These are phyloP conservation scores for Funneliformis caledonium DNA, from an alignment of 371 early-diverging fungal genomes.

Conservation along the genomic window DNA sequence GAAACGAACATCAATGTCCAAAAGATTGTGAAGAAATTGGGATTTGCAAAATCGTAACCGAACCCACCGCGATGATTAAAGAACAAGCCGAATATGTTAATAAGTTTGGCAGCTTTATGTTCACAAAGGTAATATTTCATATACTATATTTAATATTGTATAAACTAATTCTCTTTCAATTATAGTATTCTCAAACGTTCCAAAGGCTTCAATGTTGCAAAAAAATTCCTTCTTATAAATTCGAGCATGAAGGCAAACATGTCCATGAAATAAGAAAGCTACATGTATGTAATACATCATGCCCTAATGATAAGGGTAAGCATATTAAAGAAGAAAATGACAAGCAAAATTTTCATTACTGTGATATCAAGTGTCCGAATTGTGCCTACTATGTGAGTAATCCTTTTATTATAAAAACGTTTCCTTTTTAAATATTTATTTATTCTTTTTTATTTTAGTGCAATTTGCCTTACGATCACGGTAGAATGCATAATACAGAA, in stretches of 20 bases:
- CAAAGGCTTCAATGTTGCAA: conserved; percentile 38
- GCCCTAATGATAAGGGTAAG: conserved; percentile 11
- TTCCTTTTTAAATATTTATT: not conserved
- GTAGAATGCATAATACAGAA: conserved; percentile 40
- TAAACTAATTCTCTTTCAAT: not conserved
- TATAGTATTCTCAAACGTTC: conserved; percentile 26
- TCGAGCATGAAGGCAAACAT: conserved; percentile 43
- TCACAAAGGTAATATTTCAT: conserved; percentile 43
- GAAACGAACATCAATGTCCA: conserved; percentile 30
- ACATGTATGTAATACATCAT: not conserved
- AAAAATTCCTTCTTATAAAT: conserved; percentile 40
- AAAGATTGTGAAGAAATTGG: conserved; percentile 29
- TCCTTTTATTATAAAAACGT: not conserved
- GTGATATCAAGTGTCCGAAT: conserved; percentile 43
- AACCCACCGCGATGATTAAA: conserved; percentile 34
- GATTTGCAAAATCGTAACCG: conserved; percentile 33
- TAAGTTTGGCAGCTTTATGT: conserved; percentile 40
- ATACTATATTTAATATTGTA: not conserved
- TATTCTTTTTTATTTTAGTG: conserved; percentile 22
- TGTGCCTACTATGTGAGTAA: conserved; percentile 42
- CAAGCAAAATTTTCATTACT: conserved; percentile 42
- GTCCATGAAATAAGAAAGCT: conserved; percentile 20
- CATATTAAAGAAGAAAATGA: conserved; percentile 28
- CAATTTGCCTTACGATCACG: conserved; percentile 41
- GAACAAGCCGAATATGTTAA: conserved; percentile 35